Base-by-base conservation (phyloP, 1,284 basidiomycete species). In the Ganoderma multipileum region DNA sequence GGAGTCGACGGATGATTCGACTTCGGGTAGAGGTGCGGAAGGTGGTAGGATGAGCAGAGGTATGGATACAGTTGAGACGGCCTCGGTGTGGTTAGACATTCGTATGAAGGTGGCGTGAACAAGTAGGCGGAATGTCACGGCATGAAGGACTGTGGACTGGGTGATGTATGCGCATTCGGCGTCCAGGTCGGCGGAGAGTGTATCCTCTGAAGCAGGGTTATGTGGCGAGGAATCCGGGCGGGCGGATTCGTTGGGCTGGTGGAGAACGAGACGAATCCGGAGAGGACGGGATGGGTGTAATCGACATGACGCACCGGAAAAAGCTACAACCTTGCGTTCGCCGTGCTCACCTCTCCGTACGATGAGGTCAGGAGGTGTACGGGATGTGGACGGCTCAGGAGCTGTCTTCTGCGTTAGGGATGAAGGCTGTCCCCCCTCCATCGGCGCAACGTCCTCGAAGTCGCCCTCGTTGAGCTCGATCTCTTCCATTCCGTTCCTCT, bases 261-360 rank as follows among this genome's bases (percentile, higher is more conserved):
- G 91, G 28, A 95, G 81, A 20, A 95, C 79, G 64, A 94, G 90
- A 20, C 93, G 89, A 38, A 94, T 80, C 65, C 85, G 88, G 60
- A 95, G 84, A 1, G 91, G 82, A 23, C 84, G 84, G 44, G 87
- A 85, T 0, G 89, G 87, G 75, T 95, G 92, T 74, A 95, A 91
- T 54, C 91, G 88, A 80, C 93, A 94, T 39, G 91, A 89, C 41
- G 91, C 91, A 47, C 93, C 93, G 18, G 93, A 93, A 14, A 90
- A 86, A 2, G 91, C 89, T 38, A 94, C 79, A 61, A 89, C 83
- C 7, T 85, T 69, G 82, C 83, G 74, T 33, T 79, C 77, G 8
- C 77, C 77, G n/a, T 68, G 76, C 11, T 73, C 73, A 0, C 74
- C 72, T 14, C 71, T 36, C 42, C 71, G 54, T 11, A 74, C 65